Conservation (phyloP, 208 protist species). For the Naegleria gruberi region DNA sequence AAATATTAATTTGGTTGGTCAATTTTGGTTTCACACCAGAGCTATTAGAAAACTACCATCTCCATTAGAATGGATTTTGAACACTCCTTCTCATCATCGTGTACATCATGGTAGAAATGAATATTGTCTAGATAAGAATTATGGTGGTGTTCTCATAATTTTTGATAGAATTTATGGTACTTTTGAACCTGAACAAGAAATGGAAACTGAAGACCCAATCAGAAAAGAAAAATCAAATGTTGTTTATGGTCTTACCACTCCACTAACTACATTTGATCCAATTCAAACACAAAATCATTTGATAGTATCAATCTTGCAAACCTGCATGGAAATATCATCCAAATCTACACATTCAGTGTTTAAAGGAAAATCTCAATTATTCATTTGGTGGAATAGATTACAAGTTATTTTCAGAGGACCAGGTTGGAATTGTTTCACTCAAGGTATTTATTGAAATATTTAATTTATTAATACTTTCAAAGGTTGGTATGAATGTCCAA, state of each 20-base stretch:
- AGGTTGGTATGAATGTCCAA: background rate
- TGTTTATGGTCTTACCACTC: background rate
- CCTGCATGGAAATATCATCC: background rate
- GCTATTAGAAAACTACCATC: background rate
- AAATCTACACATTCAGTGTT: background rate
- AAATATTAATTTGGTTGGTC: background rate
- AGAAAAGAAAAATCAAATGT: background rate
- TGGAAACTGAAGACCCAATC: background rate
- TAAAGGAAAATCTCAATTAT: background rate
- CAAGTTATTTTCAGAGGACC: background rate
- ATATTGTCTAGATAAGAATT: slow-evolving; percentile 4
- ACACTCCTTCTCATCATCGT: slow-evolving; percentile 3
- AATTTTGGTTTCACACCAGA: background rate
- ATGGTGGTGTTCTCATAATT: background rate
- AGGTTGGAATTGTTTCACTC: background rate
- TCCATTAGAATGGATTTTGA: background rate
- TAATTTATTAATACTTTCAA: too few species aligned
- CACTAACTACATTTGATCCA: background rate
- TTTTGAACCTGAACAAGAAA: background rate
- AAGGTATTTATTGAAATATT: too few species aligned
- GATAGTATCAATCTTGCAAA: background rate
- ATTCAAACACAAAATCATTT: background rate
- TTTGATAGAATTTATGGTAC: background rate
- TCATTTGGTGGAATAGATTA: background rate
- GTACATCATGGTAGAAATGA: slow-evolving; percentile 2